These are phyloP conservation scores for Dalbergia cultrata DNA, from an alignment of 306 rosid genomes.

Conservation along the genomic window DNA sequence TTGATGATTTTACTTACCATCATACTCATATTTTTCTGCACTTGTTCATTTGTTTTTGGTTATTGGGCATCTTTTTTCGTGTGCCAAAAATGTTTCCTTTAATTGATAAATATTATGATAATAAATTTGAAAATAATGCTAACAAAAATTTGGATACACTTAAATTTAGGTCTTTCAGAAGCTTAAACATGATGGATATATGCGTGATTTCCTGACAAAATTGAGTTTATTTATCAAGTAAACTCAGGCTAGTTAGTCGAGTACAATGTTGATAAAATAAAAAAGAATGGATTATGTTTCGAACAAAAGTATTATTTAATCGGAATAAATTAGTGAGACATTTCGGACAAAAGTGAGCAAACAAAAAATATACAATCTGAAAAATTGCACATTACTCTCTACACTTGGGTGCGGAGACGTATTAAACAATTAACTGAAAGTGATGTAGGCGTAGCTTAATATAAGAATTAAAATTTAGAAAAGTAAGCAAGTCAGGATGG, in stretches of 20 bases:
- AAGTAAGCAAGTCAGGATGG: slow-evolving; percentile 25
- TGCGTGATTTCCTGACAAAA: not conserved
- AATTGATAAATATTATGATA: not conserved
- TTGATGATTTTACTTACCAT: not conserved
- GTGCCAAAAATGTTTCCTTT: not conserved
- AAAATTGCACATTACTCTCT: too few species aligned
- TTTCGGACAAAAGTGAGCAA: not conserved
- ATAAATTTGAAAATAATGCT: not conserved
- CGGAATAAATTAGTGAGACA: not conserved
- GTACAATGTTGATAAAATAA: not conserved
- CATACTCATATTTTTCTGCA: not conserved
- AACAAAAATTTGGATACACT: not conserved
- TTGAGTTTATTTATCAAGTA: slow-evolving; percentile 9
- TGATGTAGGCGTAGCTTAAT: too few species aligned
- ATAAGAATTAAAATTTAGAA: too few species aligned
- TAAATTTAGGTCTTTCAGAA: not conserved
- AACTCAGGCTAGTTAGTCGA: not conserved
- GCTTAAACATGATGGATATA: not conserved
- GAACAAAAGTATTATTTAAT: not conserved
- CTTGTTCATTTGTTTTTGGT: not conserved
- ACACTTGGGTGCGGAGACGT: not conserved
- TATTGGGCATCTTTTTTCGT: not conserved
- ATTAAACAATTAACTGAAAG: too few species aligned
- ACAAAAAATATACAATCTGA: too few species aligned
- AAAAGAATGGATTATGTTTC: not conserved